Conservation (phyloP, 768 basidiomycete genomes). For the Leccinum arenicola region DNA sequence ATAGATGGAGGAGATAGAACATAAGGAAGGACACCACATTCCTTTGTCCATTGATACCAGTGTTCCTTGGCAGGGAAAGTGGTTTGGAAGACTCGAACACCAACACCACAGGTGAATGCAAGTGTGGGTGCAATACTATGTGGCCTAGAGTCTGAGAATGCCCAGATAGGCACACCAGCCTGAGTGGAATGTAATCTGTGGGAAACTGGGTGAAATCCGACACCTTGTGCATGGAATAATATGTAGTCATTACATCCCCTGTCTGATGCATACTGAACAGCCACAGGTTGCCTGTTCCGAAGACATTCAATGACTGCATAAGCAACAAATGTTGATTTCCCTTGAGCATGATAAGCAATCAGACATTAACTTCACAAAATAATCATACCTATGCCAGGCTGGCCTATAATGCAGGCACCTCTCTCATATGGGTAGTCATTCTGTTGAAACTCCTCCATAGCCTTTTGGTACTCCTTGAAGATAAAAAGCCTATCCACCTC, state of each 20-base stretch:
- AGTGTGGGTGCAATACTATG: neutral
- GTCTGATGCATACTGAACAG: neutral
- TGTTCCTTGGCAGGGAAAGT: neutral
- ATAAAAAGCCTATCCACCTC: neutral
- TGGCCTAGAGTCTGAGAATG: neutral
- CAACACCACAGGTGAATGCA: neutral
- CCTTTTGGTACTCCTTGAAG: neutral
- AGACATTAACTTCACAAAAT: neutral
- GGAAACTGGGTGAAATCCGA: neutral
- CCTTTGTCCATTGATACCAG: neutral
- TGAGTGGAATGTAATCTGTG: too few relatives aligned
- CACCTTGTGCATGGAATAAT: neutral
- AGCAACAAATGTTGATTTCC: neutral
- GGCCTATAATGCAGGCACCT: neutral
- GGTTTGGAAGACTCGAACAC: neutral
- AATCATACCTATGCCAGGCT: neutral
- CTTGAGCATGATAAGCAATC: neutral
- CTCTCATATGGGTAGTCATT: neutral
- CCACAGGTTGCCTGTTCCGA: neutral
- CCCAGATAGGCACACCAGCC: neutral
- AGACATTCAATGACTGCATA: neutral
- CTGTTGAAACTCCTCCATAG: neutral
- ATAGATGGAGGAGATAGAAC: neutral
- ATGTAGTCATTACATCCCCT: neutral
- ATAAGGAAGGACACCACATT: neutral